Conservation (phyloP, 2,329 filamentous ascomycete species). For the Arthrobotrys megalospora region DNA sequence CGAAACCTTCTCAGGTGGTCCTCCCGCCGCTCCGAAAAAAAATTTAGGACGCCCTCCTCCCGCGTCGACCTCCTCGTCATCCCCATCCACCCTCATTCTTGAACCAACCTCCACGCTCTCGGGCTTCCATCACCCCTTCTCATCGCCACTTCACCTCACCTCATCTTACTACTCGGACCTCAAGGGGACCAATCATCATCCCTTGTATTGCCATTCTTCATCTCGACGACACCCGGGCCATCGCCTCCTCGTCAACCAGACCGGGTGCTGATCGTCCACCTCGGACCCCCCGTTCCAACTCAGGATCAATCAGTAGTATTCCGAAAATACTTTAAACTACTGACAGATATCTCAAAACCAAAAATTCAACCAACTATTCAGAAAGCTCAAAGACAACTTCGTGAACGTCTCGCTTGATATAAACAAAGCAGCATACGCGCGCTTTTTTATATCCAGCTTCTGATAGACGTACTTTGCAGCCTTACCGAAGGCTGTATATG, state of each 20-base stretch:
- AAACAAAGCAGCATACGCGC: conserved; percentile 50
- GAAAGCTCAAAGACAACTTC: neutral
- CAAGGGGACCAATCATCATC: conserved; percentile 19
- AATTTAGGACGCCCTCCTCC: conserved; percentile 41
- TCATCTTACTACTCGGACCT: conserved; percentile 4
- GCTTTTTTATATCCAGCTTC: conserved; percentile 6
- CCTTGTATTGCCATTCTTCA: conserved; percentile 1
- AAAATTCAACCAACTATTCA: neutral
- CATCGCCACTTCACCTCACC: conserved; percentile 16
- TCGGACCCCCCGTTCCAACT: conserved; percentile 15
- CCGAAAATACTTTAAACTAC: neutral
- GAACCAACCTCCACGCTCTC: conserved; percentile 24
- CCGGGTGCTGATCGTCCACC: conserved; percentile 14
- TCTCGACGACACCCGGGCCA: conserved; percentile 3
- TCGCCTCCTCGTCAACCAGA: conserved; percentile 20
- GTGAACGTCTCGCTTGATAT: conserved; percentile 29
- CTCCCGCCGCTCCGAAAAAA: conserved; percentile 49
- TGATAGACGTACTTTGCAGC: neutral
- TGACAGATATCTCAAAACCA: conserved; percentile 20
- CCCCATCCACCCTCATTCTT: conserved; percentile 46
- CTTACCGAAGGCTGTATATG: conserved; percentile 36
- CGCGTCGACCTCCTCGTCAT: conserved; percentile 46
- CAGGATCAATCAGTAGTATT: neutral
- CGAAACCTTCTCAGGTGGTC: conserved; percentile 54
- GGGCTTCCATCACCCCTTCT: conserved; percentile 23